These are phyloP conservation scores for Sphagnurus paluster DNA, from an alignment of 1,284 basidiomycete genomes.

Conservation along the genomic window DNA sequence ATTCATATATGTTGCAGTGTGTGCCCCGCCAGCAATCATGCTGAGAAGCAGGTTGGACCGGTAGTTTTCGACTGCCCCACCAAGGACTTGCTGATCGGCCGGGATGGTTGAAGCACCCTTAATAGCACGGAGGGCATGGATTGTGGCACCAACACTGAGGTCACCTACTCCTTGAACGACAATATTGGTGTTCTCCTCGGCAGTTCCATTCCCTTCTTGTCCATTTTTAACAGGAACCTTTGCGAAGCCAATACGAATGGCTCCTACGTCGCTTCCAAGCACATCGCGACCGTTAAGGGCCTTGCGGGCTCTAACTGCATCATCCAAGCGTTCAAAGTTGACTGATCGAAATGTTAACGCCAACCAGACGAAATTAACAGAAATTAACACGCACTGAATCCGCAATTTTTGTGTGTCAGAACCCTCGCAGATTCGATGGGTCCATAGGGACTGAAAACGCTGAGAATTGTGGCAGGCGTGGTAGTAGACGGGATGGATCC, in stretches of 20 bases:
- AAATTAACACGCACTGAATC: constrained; percentile 87
- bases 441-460: constrained; percentile 94
- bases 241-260: constrained; percentile 95
- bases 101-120: constrained; percentile 87
- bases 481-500: constrained; percentile 93
- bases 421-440: constrained; percentile 96
- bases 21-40: constrained; percentile 85
- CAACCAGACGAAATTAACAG: no score
- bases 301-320: constrained; percentile 92
- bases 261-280: constrained; percentile 92
- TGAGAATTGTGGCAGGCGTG: constrained; percentile 89
- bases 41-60: constrained; percentile 88
- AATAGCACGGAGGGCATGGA: constrained; percentile 80
- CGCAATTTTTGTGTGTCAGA: constrained; percentile 95
- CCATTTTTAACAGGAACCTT: constrained; percentile 90
- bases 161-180: constrained; percentile 80
- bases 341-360: constrained; percentile 53
- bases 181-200: constrained; percentile 62
- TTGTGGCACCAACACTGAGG: constrained; percentile 79
- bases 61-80: constrained; percentile 91
- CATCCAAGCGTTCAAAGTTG: constrained; percentile 97
- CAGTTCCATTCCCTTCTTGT: constrained; percentile 59
- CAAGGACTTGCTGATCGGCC: constrained; percentile 88
- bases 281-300: constrained; percentile 95
- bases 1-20: constrained; percentile 53